Percentiles rank a stretch among this genome's conserved stretches.
Conservation (phyloP, 306 rosid genomes). For the Delonix regia region DNA sequence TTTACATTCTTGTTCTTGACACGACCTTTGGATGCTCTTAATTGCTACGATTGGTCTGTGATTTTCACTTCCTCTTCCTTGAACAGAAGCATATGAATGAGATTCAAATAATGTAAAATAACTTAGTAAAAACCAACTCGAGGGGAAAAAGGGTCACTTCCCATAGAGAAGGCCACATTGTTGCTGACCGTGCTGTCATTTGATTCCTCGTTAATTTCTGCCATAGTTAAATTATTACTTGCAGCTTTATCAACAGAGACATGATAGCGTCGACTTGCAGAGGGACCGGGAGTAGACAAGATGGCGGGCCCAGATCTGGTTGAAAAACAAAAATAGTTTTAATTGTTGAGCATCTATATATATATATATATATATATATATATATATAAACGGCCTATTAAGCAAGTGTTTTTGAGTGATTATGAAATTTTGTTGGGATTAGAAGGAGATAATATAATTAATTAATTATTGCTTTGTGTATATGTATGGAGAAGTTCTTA, state of each 20-base stretch:
- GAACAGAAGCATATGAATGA: slow-evolving; percentile 26
- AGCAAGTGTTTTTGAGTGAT: too few species aligned
- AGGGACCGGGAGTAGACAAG: too few species aligned
- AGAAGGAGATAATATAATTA: too few species aligned
- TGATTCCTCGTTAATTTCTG: slow-evolving; percentile 53
- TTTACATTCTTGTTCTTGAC: slow-evolving; percentile 67
- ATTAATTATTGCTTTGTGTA: too few species aligned
- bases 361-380: too few species aligned
- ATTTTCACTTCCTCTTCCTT: slow-evolving; percentile 60
- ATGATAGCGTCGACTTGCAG: too few species aligned
- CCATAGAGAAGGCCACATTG: slow-evolving; percentile 56
- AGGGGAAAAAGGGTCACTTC: slow-evolving; percentile 33
- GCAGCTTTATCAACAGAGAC: slow-evolving; percentile 53
- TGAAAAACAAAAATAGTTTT: too few species aligned
- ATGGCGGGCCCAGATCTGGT: too few species aligned
- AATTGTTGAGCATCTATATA: too few species aligned
- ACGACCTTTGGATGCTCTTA: slow-evolving; percentile 64
- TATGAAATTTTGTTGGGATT: too few species aligned
- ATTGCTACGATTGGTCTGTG: slow-evolving; percentile 39
- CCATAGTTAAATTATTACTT: slow-evolving; percentile 39
- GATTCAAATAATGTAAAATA: slow-evolving; percentile 28
- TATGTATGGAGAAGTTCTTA: too few species aligned
- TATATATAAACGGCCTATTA: too few species aligned
- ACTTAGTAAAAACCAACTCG: slow-evolving; percentile 10
- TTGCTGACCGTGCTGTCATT: slow-evolving; percentile 41